Evolutionary conservation across 805 yeast species (phyloP), one percentile per base, ranked within the genome.

Genomic region (Wickerhamiella alocasiicola): DNA sequence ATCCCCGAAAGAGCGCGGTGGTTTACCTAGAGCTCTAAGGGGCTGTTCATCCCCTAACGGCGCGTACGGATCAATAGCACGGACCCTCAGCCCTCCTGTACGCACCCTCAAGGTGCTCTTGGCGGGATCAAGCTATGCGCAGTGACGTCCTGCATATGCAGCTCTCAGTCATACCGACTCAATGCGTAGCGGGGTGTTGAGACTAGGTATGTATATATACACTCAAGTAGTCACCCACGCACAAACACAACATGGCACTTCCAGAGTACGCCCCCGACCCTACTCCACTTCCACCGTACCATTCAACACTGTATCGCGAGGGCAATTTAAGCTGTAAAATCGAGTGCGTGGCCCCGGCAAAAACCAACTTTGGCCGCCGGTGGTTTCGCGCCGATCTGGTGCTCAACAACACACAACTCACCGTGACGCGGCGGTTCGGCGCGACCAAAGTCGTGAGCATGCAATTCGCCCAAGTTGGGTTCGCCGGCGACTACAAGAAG

Each of bases 351-450:
- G 1, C 68, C 82, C 3, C 95, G 95, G 0, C 81, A 76, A 55
- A 85, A 79, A 49, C 64, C 74, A 3, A 68, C 93, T 0, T 66
- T 13, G 56, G 65, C 9, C 65, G 94, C 46, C 68, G 72, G 9
- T 87, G 97, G 97, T 69, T 67, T 49, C 64, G 70, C 33, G 69
- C 70, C 33, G 64, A 80, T 15, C 65, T 83, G 57, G 94, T 81
- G 53, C 63, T 87, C 38, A 83, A 87, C 64, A 81, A 87, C 15
- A 87, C 96, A 2, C 95, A 83, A 60, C 62, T 87, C 27, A 81
- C 81, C 15, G 19, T 31, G 12, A 9, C 25, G 4, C 34, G 24
- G 6, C 12, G 18, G 15, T 6, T 18, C 9, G 34, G 13, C 7
- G 15, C 34, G 9, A 9, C 25, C n/a, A 31, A 18, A 19, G 24